Evolutionary conservation across 1,284 basidiomycete species (phyloP).

Genomic region (Mycosarcoma mackinlayi): DNA sequence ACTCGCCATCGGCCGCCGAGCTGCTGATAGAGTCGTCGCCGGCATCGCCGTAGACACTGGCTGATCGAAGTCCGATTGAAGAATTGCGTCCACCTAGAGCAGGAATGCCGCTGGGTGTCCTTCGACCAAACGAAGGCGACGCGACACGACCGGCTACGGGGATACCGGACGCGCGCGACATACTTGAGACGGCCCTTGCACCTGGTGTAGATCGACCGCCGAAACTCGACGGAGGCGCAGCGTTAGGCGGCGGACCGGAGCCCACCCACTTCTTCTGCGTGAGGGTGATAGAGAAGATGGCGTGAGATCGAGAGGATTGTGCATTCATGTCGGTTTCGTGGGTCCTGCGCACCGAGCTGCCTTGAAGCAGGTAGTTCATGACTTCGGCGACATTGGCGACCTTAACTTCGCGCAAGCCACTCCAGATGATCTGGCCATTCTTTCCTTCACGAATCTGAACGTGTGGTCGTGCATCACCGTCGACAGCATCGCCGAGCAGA

Average conservation of each 20-base stretch:
- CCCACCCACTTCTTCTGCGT: constrained; percentile 71
- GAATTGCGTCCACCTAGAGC: constrained; percentile 36
- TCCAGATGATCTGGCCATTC: constrained; percentile 96
- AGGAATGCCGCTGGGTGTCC: constrained; percentile 42
- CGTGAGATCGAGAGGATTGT: constrained; percentile 95
- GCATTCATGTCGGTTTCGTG: constrained; percentile 99
- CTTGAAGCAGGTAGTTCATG: constrained; percentile 84
- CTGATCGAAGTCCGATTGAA: constrained; percentile 38
- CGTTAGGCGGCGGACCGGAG: constrained; percentile 43
- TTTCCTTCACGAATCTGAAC: constrained; percentile 97
- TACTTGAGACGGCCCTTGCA: constrained; percentile 24
- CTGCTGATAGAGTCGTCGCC: constrained; percentile 24
- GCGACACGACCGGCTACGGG: constrained; percentile 41
- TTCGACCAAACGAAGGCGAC: constrained; percentile 39
- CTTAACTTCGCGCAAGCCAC: constrained; percentile 87
- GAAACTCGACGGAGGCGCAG: constrained; percentile 28
- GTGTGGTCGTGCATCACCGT: constrained; percentile 73
- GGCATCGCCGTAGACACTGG: constrained; percentile 28
- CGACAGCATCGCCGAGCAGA: constrained; percentile 59
- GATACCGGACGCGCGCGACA: constrained; percentile 41
- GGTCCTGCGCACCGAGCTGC: constrained; percentile 88
- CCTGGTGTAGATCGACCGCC: constrained; percentile 29
- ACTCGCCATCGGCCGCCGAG: constrained; percentile 46
- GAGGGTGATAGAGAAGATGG: constrained; percentile 95
- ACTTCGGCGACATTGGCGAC: constrained; percentile 87